Conservation (phyloP, 257 asterid genomes). For the Parsonsia alboflavescens region DNA sequence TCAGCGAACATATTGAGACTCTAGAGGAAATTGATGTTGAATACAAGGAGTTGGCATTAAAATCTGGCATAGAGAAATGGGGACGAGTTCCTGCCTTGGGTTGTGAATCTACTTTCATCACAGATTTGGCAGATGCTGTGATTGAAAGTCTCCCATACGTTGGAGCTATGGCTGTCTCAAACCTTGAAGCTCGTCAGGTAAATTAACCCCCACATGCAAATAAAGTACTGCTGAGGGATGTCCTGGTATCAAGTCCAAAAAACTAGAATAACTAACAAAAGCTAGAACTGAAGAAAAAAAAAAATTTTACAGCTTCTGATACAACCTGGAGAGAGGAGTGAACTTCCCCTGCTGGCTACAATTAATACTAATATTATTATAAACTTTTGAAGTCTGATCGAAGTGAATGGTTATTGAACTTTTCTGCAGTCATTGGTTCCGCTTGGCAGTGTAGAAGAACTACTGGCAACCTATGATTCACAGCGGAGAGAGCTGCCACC, state of each 20-base stretch:
- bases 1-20: constrained; percentile 96
- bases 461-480: constrained; percentile 90
- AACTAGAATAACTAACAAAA: not conserved
- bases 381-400: not conserved
- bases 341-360: not conserved
- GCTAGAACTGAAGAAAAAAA: not conserved
- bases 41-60: constrained; percentile 90
- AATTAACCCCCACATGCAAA: not conserved
- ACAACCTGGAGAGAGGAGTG: not conserved
- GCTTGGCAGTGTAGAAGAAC: constrained; percentile 95
- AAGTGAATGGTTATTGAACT: constrained; percentile 2
- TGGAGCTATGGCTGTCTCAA: constrained; percentile 99
- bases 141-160: constrained; percentile 98
- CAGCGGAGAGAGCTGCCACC: constrained; percentile 96
- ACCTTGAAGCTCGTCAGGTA: constrained; percentile 99
- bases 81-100: constrained; percentile 98
- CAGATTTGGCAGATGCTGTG: constrained; percentile 98
- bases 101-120: constrained; percentile 84
- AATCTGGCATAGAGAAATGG: constrained; percentile 96
- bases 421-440: constrained; percentile 88
- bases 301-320: not conserved
- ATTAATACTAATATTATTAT: too few species aligned
- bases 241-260: not conserved
- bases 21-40: constrained; percentile 99
- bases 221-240: not conserved